Evolutionary conservation across 371 early-diverging fungal genomes (phyloP), one percentile per base, ranked within the genome.

Genomic region (Parasitella parasitica): DNA sequence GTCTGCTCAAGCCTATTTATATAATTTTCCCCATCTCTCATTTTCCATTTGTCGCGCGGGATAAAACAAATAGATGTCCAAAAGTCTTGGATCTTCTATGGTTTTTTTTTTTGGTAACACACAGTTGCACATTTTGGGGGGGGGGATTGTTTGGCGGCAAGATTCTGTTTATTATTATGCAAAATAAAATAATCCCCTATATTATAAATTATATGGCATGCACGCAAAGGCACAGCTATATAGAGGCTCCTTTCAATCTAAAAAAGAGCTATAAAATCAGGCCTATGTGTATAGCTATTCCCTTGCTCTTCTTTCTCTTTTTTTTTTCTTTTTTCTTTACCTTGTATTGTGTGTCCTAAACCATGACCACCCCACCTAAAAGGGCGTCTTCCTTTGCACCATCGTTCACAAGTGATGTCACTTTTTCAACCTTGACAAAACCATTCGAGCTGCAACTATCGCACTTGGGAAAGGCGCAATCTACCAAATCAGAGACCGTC

Each of bases 361-460:
- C 6, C 18, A 43, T 43, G 43, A 20, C 43, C 18, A 11, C 11
- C 9, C 43, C 22, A 43, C 43, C 11, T 11, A 20, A 43, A 43
- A 43, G 43, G 43, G 9, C 43, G 6, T 12, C 43, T 43, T 43
- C 43, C 43, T 9, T 43, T 8, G 57, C 59, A 49, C 57, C 57
- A 16, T 39, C 57, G 28, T 64, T 64, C 59, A 39, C 54, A 22
- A 56, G 58, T 57, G 64, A 64, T 57, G 59, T 59, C 37, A 59
- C 64, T 36, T 46, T 58, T n/a, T 54, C 64, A 28, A 64, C 64
- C 26, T 46, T 58, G 11, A 54, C 64, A 48, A 58, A 46, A 30
- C 52, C 64, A n/a, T 53, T 58, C 39, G 38, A 59, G 24, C 43
- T 51, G 32, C 57, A 59, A 12, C n/a, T 50, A 27, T 57, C 58